Evolutionary conservation across 805 yeast genomes (phyloP).

Genomic region (fission yeast (Schizosaccharomyces pombe)): DNA sequence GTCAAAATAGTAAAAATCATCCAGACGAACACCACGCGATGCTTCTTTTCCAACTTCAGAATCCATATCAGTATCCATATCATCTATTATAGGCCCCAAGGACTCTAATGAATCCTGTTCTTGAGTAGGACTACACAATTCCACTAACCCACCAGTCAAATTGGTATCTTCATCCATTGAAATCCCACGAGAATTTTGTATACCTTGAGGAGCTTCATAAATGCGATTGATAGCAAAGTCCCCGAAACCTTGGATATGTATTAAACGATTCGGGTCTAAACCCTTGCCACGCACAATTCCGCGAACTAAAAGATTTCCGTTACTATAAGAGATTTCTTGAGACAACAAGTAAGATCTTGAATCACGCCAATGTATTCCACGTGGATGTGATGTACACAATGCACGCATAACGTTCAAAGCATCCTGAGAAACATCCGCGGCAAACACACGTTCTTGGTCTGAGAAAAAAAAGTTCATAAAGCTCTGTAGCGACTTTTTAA

Average conservation of each 20-base stretch:
- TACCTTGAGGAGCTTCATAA: constrained; percentile 20
- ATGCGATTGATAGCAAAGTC: constrained; percentile 58
- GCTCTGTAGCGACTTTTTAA: constrained; percentile 37
- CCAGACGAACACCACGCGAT: constrained; percentile 28
- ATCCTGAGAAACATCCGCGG: constrained; percentile 45
- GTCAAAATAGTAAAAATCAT: constrained; percentile 30
- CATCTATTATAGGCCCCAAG: constrained; percentile 10
- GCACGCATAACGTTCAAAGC: constrained; percentile 48
- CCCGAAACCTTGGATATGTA: constrained; percentile 77
- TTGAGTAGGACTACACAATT: constrained; percentile 13
- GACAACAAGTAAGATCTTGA: constrained; percentile 72
- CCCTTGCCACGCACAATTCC: constrained; percentile 65
- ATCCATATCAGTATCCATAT: constrained; percentile 13
- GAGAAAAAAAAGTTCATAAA: constrained; percentile 62
- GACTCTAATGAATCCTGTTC: constrained; percentile 14
- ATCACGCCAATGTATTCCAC: constrained; percentile 76
- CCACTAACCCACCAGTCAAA: background rate
- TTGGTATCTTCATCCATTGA: constrained; percentile 11
- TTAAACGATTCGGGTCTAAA: constrained; percentile 48
- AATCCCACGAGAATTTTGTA: constrained; percentile 14
- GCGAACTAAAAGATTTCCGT: constrained; percentile 22
- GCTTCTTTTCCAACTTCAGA: constrained; percentile 15
- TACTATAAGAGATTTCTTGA: constrained; percentile 29
- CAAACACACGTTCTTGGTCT: constrained; percentile 50
- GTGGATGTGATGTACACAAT: constrained; percentile 70